Base-by-base conservation (phyloP, 805 yeast genomes). In the Spencermartinsiella europaea region DNA sequence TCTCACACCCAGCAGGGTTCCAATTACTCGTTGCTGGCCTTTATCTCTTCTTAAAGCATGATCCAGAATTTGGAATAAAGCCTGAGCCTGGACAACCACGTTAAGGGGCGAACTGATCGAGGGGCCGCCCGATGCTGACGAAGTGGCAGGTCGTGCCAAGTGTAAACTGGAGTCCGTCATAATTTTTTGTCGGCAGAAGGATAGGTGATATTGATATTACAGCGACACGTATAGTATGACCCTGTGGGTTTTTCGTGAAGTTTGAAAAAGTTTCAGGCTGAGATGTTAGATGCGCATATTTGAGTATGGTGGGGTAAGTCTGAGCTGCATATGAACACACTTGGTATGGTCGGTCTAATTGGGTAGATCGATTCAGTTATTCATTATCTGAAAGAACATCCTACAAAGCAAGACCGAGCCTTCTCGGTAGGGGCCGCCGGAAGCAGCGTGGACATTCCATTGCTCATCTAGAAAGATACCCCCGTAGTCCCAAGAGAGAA, bases 1-100 rank as follows among this genome's bases (percentile, higher is more conserved):
- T 64, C 95, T 76, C 40, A 75, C 67, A 28, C 96, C 96, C 40
- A 88, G 71, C 49, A 88, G 73, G 12, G 95, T 85, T 51, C 96
- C 96, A 56, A 88, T 81, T 50, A 83, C 78, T 64, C 93, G 76
- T 42, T 61, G 58, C 51, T 70, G 73, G 53, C 75, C 77, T 62
- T 71, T 72, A 65, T 69, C 79, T 42, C 78, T 66, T 67, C 85
- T 74, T 47, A 78, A 69, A 21, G 81, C 71, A 52, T 85, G 81
- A 62, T 87, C 93, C 51, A 88, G 73, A 48, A 88, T 75, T 64
- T 82, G 85, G 67, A 88, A 77, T 44, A 84, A 71, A 3, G 93
- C 91, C 44, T 86, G 58, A 12, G 56, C 60, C 40, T 56, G 60
- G 21, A 56, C 49, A 19, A 56, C 54, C 10, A 56, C 58, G 40